These are phyloP conservation scores for Phylloporus scabripes DNA, from an alignment of 768 basidiomycete species.

Conservation along the genomic window DNA sequence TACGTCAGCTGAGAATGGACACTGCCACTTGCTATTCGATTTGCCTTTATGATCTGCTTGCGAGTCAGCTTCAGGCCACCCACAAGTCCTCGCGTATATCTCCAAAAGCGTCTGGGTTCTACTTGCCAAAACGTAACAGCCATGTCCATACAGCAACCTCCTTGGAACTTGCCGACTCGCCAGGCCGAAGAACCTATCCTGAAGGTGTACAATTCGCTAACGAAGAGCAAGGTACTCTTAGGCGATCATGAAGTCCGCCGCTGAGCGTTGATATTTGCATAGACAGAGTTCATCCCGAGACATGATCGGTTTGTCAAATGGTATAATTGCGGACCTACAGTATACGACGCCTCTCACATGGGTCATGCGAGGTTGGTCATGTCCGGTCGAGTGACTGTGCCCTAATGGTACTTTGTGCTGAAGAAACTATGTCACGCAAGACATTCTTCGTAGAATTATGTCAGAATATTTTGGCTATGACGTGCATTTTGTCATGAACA, in stretches of 20 bases:
- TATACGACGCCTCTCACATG: conserved; percentile 98
- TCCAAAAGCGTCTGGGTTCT: conserved; percentile 4
- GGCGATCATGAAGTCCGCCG: conserved; percentile 16
- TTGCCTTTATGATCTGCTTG: conserved; percentile 19
- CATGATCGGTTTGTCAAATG: conserved; percentile 80
- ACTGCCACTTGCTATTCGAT: conserved; percentile 2
- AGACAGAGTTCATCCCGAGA: conserved; percentile 75
- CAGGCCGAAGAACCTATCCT: conserved; percentile 44
- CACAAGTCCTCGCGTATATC: conserved; percentile 6
- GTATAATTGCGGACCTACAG: conserved; percentile 99
- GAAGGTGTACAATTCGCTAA: conserved; percentile 88
- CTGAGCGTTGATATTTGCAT: conserved; percentile 7
- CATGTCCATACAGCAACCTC: conserved; percentile 60
- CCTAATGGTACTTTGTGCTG: conserved; percentile 2
- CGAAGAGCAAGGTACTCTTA: conserved; percentile 68
- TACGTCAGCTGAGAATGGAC: conserved; percentile 18
- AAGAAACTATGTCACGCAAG: conserved; percentile 69
- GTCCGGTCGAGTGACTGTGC: background rate
- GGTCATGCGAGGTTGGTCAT: conserved; percentile 82
- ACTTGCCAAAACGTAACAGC: conserved; percentile 1
- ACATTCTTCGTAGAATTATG: conserved; percentile 59
- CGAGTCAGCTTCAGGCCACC: conserved; percentile 12
- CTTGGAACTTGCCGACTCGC: conserved; percentile 40
- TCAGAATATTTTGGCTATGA: conserved; percentile 96
- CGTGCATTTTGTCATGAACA: conserved; percentile 98